These are phyloP conservation scores for Vaccinium darrowii DNA, from an alignment of 148 eudicot genomes.

Conservation along the genomic window DNA sequence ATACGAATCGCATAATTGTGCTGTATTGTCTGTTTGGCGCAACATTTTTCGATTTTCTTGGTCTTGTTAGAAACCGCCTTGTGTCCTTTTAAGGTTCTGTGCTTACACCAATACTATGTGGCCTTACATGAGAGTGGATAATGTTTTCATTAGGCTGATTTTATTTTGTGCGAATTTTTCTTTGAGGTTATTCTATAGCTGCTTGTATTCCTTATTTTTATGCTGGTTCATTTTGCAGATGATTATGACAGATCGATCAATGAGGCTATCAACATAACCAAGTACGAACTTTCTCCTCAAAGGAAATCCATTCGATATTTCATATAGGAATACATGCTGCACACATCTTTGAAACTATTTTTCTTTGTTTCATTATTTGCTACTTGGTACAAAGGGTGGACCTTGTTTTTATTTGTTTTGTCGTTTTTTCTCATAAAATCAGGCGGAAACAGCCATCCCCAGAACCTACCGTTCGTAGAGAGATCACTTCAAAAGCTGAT, in stretches of 20 bases:
- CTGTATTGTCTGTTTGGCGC: not conserved
- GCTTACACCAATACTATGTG: not conserved
- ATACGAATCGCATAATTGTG: not conserved
- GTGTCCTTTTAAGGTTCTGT: not conserved
- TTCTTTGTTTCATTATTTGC: not conserved
- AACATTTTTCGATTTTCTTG: not conserved
- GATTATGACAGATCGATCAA: constrained; percentile 40
- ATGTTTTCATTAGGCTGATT: not conserved
- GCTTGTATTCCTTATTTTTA: not conserved
- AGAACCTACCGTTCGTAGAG: constrained; percentile 53
- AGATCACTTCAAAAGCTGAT: constrained; percentile 38
- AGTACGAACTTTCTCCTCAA: constrained; percentile 43
- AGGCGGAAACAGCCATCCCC: constrained; percentile 69
- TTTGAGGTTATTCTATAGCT: not conserved
- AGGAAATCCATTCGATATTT: constrained; percentile 7
- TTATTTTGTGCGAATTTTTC: not conserved
- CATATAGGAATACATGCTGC: not conserved
- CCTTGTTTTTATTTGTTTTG: not conserved
- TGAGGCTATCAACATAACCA: constrained; percentile 81
- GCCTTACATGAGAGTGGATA: not conserved
- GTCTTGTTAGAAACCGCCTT: constrained; percentile 7
- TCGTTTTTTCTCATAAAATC: constrained; percentile 20
- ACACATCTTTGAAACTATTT: constrained; percentile 2
- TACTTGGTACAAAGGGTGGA: not conserved
- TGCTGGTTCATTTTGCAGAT: constrained; percentile 19